Conservation (phyloP, 139 green algal genomes). For the Chara braunii region DNA sequence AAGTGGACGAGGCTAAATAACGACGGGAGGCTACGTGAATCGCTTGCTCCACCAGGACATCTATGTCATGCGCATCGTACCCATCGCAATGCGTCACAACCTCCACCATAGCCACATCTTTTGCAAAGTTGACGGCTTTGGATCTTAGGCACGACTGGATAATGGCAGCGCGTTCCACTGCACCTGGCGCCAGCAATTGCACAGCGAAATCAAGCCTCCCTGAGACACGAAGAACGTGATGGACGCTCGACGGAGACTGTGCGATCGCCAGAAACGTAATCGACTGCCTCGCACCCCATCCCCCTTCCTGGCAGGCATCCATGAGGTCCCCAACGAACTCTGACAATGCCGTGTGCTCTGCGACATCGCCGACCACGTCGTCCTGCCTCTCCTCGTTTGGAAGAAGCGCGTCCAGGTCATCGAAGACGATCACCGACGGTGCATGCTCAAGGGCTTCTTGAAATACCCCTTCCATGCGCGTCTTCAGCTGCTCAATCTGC, state of each 20-base stretch:
- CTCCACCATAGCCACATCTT: not conserved
- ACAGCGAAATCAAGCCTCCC: conserved; percentile 23
- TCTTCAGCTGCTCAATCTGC: conserved; percentile 9
- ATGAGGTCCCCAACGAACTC: conserved; percentile 25
- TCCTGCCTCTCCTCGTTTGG: conserved; percentile 22
- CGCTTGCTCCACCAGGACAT: conserved; percentile 26
- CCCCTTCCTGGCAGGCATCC: conserved; percentile 24
- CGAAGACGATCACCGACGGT: conserved; percentile 68
- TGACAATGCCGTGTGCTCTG: conserved; percentile 2
- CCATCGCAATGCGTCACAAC: conserved; percentile 6
- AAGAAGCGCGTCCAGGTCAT: conserved; percentile 69
- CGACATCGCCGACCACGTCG: conserved; percentile 6
- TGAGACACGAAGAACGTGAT: not conserved
- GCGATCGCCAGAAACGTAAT: conserved; percentile 15
- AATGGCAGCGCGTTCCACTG: conserved; percentile 12
- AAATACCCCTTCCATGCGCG: conserved; percentile 34
- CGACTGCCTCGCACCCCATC: not conserved
- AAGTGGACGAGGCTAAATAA: too few relatives aligned
- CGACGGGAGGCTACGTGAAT: not conserved
- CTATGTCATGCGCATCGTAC: conserved; percentile 26
- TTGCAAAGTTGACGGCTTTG: not conserved
- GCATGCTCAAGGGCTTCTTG: conserved; percentile 47
- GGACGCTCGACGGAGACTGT: not conserved
- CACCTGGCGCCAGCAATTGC: conserved; percentile 9
- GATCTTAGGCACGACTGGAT: not conserved